phyloP scores from a whole-genome alignment of 805 yeast species.

The Hanseniaspora meyeri region DNA sequence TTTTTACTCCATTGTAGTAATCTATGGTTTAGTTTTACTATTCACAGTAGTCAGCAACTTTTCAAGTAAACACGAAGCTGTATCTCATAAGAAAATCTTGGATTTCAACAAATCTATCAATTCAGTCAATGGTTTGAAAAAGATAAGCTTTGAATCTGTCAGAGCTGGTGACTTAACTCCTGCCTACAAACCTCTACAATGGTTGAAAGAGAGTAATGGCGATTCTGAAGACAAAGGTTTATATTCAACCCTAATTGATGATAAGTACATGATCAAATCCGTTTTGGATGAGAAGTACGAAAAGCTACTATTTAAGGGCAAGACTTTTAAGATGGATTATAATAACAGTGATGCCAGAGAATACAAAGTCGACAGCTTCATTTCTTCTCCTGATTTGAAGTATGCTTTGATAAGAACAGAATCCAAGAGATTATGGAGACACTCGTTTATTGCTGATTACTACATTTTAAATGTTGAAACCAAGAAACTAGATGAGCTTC shows the following conservation, averaged over 20 bases:
- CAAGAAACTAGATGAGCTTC: slow-evolving; percentile 21
- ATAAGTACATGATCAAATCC: slow-evolving; percentile 45
- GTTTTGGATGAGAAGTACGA: slow-evolving; percentile 34
- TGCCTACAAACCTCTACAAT: slow-evolving; percentile 44
- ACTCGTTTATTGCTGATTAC: slow-evolving; percentile 34
- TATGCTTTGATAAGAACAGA: slow-evolving; percentile 50
- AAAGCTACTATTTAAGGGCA: slow-evolving; percentile 39
- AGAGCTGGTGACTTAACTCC: slow-evolving; percentile 51
- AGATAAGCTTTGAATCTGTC: slow-evolving; percentile 32
- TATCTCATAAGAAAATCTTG: not conserved
- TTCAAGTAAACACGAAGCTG: not conserved
- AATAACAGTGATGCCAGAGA: slow-evolving; percentile 21
- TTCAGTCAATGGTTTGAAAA: slow-evolving; percentile 7
- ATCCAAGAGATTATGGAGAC: slow-evolving; percentile 48
- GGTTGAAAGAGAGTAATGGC: slow-evolving; percentile 46
- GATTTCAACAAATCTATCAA: slow-evolving; percentile 6
- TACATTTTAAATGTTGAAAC: slow-evolving; percentile 32
- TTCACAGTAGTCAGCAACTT: slow-evolving; percentile 1
- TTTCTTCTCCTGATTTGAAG: slow-evolving; percentile 55
- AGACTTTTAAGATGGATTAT: slow-evolving; percentile 31
- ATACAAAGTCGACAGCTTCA: slow-evolving; percentile 40
- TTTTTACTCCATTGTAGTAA: not conserved
- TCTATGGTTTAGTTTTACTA: slow-evolving; percentile 6
- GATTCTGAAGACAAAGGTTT: slow-evolving; percentile 55
- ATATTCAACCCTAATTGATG: slow-evolving; percentile 39